Evolutionary conservation across 352 stramenopile species (phyloP).

Genomic region (Blastocystis sp.): DNA sequence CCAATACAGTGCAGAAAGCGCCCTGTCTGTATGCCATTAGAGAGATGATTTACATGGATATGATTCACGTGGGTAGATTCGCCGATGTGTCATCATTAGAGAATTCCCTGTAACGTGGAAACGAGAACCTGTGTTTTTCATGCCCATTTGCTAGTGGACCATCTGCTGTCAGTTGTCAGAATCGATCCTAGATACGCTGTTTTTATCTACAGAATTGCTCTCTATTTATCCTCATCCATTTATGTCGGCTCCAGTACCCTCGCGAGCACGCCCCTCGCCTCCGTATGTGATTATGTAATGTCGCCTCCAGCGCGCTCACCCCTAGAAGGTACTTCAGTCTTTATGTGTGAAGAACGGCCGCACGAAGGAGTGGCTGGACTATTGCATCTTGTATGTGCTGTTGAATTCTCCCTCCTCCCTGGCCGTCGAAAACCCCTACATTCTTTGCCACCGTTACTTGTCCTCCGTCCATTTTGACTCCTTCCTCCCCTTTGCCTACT

Average conservation of each 20-base stretch:
- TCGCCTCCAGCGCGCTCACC: background rate
- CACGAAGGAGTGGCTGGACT: conserved; percentile 12
- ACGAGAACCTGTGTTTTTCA: background rate
- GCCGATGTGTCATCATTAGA: background rate
- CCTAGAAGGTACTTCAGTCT: background rate
- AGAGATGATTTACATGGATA: background rate
- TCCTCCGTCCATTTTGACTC: conserved; percentile 7
- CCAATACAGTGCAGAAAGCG: background rate
- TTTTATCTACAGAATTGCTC: background rate
- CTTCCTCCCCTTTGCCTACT: background rate
- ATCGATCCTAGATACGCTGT: background rate
- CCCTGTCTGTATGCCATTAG: background rate
- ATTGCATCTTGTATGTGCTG: background rate
- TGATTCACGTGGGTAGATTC: background rate
- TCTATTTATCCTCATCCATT: background rate
- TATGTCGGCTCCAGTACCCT: background rate
- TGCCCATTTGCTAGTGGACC: background rate
- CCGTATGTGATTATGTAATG: background rate
- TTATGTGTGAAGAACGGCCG: background rate
- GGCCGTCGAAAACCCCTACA: background rate
- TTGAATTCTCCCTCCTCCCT: background rate
- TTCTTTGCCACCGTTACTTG: background rate
- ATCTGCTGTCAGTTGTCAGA: background rate
- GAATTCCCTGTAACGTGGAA: background rate
- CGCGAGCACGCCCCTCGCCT: background rate